Evolutionary conservation across 2,329 filamentous ascomycete genomes (phyloP).

Genomic region (Hirsutella thompsonii): DNA sequence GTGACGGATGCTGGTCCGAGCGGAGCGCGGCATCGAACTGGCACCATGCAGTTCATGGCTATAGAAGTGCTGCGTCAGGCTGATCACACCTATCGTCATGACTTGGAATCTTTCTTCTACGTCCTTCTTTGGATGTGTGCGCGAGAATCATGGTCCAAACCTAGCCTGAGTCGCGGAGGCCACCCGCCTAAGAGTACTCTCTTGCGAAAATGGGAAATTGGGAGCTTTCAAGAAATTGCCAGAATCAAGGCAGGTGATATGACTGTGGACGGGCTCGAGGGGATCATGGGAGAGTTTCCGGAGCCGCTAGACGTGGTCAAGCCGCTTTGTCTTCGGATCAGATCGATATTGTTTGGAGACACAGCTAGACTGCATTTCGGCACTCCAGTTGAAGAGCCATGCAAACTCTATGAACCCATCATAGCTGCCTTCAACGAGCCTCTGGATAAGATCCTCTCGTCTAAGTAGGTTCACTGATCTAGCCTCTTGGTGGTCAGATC

Average conservation of each 20-base stretch:
- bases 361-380: too few species aligned
- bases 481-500: too few species aligned
- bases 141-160: conserved; percentile 4
- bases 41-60: conserved; percentile 21
- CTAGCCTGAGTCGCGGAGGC: background rate
- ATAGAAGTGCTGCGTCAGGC: conserved; percentile 17
- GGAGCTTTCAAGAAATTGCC: conserved; percentile 3
- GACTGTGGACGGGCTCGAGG: conserved; percentile 2
- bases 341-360: too few species aligned
- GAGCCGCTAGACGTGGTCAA: conserved; percentile 1
- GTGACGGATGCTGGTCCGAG: too few species aligned
- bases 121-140: conserved; percentile 8
- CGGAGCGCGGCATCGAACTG: too few species aligned
- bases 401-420: conserved; percentile 7
- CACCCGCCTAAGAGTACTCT: background rate
- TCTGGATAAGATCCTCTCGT: conserved; percentile 1
- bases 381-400: too few species aligned
- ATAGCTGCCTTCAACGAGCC: conserved; percentile 6
- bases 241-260: conserved; percentile 3
- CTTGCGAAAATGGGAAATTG: conserved; percentile 7
- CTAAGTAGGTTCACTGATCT: too few species aligned
- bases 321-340: background rate
- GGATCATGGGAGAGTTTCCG: conserved; percentile 8
- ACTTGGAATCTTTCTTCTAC: too few species aligned
- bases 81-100: conserved; percentile 13